A percentile compares a stretch with the other conserved stretches of the same genome.
phyloP scores from a whole-genome alignment of 441 rosid species.

The Euphorbia corollata region DNA sequence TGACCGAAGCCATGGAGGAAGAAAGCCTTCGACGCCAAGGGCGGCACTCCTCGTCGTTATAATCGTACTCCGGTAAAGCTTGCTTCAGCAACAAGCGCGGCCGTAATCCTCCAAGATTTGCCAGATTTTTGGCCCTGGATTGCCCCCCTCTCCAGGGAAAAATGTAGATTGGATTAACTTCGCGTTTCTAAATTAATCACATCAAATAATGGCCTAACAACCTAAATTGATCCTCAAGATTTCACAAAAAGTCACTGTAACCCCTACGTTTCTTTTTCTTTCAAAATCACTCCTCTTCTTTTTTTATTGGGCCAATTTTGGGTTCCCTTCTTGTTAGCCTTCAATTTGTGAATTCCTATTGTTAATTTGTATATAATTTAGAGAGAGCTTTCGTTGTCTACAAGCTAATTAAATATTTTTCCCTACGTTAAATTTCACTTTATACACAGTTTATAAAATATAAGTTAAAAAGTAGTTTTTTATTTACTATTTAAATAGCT shows the following conservation, averaged over 20 bases:
- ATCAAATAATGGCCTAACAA: neutral
- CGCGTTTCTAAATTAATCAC: neutral
- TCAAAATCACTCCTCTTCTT: neutral
- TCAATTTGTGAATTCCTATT: too few relatives aligned
- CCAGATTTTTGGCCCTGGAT: conserved; percentile 36
- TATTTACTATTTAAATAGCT: too few relatives aligned
- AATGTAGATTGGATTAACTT: conserved; percentile 7
- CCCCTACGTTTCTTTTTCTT: conserved; percentile 6
- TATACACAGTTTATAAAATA: too few relatives aligned
- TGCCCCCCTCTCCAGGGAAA: neutral
- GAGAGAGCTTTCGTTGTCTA: too few relatives aligned
- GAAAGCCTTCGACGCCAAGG: neutral
- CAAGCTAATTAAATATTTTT: too few relatives aligned
- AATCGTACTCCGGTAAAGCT: conserved; percentile 28
- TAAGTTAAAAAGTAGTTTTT: too few relatives aligned
- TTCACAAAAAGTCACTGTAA: neutral
- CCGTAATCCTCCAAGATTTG: conserved; percentile 48
- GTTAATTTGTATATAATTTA: too few relatives aligned
- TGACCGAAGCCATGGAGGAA: neutral
- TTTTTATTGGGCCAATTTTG: too few relatives aligned
- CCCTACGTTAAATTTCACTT: too few relatives aligned
- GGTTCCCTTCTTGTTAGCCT: too few relatives aligned
- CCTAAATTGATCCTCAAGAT: neutral
- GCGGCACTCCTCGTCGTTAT: conserved; percentile 35
- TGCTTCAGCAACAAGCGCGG: conserved; percentile 51